Evolutionary conservation across 805 yeast genomes (phyloP), one percentile per base, ranked within the genome.

Genomic region (Saccharomyces paradoxus): DNA sequence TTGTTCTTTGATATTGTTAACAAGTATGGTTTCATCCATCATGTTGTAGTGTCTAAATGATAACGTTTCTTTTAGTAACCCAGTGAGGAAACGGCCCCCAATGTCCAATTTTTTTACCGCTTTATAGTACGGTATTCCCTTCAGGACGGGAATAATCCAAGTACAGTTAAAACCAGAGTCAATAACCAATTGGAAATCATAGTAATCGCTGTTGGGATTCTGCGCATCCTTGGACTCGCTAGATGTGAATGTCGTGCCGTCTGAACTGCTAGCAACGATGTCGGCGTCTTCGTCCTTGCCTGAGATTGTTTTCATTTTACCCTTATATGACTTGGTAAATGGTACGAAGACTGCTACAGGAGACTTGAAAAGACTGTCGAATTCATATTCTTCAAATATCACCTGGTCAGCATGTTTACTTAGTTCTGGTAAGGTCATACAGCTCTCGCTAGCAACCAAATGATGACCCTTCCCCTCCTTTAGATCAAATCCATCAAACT

Each of bases 21-120:
- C 84, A 49, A 94, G 71, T 2, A 87, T 75, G 0, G 96, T 85
- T 69, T 95, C 99, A 57, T 94, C 97, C 66, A 89, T 83, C 60
- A 94, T 90, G 64, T 94, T 92, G 68, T 91, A 94, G 72, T 94
- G 94, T 53, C 97, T 77, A 65, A 87, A 94, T 2, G 97, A 89
- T 12, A 92, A 81, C 50, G 88, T 77, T 65, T 94, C 98, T 58
- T 90, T 78, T 52, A 95, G 70, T 50, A 85, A 81, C 3, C 97
- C 96, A 52, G 89, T 88, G 52, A 94, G 71, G 50, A 88, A 75
- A 54, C 88, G 79, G 0, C 99, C 99, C 0, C 94, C 99, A 49
- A 95, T 81, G 48, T 90, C 92, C 52, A 91, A 71, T 57, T 88
- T 84, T 57, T 81, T 80, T 2, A 89, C 82, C 0, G 90, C 97